Percentiles rank a stretch among this genome's conserved stretches.
phyloP scores from a whole-genome alignment of 257 asterid species.

The Craterostigma plantagineum region DNA sequence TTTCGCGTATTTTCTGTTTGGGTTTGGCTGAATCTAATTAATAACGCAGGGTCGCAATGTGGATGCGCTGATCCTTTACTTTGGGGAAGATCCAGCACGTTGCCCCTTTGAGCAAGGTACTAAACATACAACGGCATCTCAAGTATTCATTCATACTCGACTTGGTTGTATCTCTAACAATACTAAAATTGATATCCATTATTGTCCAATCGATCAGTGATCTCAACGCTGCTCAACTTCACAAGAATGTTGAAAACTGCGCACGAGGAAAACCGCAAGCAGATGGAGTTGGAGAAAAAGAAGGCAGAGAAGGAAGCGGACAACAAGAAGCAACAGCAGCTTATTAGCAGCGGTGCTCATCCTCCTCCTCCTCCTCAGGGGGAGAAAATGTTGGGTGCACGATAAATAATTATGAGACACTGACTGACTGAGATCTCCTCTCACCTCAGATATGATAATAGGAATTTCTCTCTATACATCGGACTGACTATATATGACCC shows the following conservation, averaged over 20 bases:
- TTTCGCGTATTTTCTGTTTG: background rate
- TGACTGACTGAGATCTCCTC: too few species aligned
- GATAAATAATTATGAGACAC: too few species aligned
- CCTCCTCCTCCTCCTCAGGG: too few species aligned
- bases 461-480: too few species aligned
- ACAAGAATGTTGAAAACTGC: conserved; percentile 81
- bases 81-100: conserved; percentile 91
- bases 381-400: too few species aligned
- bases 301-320: conserved; percentile 86
- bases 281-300: conserved; percentile 90
- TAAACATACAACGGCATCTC: background rate
- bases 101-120: conserved; percentile 98
- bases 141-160: too few species aligned
- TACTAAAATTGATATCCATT: too few species aligned
- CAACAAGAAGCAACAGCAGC: too few species aligned
- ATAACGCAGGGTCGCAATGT: conserved; percentile 80
- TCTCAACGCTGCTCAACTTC: conserved; percentile 77
- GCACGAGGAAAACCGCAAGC: conserved; percentile 82
- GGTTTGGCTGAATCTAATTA: conserved; percentile 3
- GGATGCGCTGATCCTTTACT: conserved; percentile 86
- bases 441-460: too few species aligned
- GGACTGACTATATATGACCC: too few species aligned
- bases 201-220: conserved; percentile 60
- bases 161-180: too few species aligned
- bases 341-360: too few species aligned